Percentiles rank a stretch among this genome's conserved stretches.
Evolutionary conservation across 208 protist genomes (phyloP).

Genomic region (Acanthamoeba triangularis): DNA sequence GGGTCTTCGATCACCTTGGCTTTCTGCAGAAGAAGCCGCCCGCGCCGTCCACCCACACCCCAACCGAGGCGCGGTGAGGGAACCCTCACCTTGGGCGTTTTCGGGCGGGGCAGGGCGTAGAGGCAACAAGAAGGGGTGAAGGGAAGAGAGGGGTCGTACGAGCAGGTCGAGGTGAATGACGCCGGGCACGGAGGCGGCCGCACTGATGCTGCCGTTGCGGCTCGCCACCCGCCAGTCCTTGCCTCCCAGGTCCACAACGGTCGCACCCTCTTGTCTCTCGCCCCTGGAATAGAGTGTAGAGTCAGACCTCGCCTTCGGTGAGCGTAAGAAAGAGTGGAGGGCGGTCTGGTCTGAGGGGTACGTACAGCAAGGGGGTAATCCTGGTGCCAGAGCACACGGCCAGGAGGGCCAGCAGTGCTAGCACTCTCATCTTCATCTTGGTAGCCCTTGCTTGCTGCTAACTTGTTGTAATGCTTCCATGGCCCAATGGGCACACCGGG

Average conservation of each 20-base stretch:
- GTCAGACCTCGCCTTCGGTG: not conserved
- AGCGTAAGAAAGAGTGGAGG: too few relatives aligned
- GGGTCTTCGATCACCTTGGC: constrained; percentile 32
- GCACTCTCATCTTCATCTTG: too few relatives aligned
- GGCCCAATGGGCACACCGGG: too few relatives aligned
- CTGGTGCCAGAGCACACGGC: too few relatives aligned
- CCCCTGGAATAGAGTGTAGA: not conserved
- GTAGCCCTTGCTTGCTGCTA: too few relatives aligned
- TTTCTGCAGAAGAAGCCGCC: not conserved
- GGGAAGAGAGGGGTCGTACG: not conserved
- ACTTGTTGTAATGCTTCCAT: too few relatives aligned
- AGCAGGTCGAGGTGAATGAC: constrained; percentile 6
- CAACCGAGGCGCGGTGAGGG: too few relatives aligned
- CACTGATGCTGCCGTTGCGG: not conserved
- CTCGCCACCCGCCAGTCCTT: not conserved
- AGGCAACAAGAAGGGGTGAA: constrained; percentile 1
- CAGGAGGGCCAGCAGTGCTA: too few relatives aligned
- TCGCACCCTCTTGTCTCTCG: not conserved
- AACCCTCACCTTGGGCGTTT: too few relatives aligned
- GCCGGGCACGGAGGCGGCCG: not conserved
- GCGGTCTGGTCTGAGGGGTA: too few relatives aligned
- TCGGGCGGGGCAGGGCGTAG: too few relatives aligned
- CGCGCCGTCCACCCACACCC: not conserved
- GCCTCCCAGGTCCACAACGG: not conserved
- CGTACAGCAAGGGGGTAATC: too few relatives aligned